Evolutionary conservation across 2,329 filamentous ascomycete species (phyloP), one percentile per base, ranked within the genome.

Genomic region (Penicillium fuscoglaucum): DNA sequence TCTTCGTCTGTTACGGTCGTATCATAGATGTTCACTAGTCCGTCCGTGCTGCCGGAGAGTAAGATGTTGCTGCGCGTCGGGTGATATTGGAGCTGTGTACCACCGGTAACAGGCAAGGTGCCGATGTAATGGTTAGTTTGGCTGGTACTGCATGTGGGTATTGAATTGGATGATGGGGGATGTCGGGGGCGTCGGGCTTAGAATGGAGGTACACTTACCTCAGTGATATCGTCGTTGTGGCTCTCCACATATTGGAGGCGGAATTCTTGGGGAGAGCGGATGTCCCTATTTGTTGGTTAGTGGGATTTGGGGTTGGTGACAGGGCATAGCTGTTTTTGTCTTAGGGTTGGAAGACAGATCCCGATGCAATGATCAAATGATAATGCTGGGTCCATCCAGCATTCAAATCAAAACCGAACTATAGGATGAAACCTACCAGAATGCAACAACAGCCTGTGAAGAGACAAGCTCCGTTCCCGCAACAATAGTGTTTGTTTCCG

Each of bases 11-110:
- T 66, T 43, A 85, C 78, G 26, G 77, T 78, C 26, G 80, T 82
- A 70, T 88, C 81, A 70, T 87, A 87, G 57, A 87, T 74, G 62
- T 85, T 86, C 60, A 87, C 78, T 0, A 87, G 78, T 3, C 84
- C 84, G 66, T 88, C 85, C 21, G 85, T 87, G 66, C 83, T 85
- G 40, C 83, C 84, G 12, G 84, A 86, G 1, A 88, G 78, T 5
- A 87, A 77, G 21, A 84, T 71, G 39, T 79, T 78, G 19, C 78
- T 78, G n/a, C 78, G 78, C 13, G 72, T 77, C 24, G 82, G 82
- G 68, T 84, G 82, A 61, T 82, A 79, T 71, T 80, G 75, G 15
- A 85, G 74, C 71, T 80, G 62, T 59, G 46, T 58, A 53, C 29
- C 29, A 53, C 21, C 29, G 51, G 31, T 46, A 55, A 43, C 29